A percentile compares a stretch with the other conserved stretches of the same genome.
Evolutionary conservation across 768 basidiomycete genomes (phyloP).

Genomic region (Rhizopogon rudus): DNA sequence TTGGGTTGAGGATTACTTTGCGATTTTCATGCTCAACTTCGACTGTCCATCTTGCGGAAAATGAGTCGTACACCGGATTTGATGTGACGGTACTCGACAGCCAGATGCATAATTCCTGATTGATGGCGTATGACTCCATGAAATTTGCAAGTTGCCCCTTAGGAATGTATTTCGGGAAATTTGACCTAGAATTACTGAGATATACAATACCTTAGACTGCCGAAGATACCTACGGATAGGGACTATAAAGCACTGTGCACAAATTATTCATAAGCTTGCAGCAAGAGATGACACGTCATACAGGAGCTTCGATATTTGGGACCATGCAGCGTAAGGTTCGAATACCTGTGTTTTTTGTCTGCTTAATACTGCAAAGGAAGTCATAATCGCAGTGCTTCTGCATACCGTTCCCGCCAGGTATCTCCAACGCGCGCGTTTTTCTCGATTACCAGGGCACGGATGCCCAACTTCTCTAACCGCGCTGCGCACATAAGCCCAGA

Average conservation of each 20-base stretch:
- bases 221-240: conserved; percentile 41
- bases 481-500: conserved; percentile 56
- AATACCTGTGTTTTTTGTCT: background rate
- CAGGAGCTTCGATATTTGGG: conserved; percentile 47
- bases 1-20: background rate
- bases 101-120: conserved; percentile 55
- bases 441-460: conserved; percentile 50
- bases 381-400: conserved; percentile 40
- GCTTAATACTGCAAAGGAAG: conserved; percentile 30
- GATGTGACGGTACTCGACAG: conserved; percentile 33
- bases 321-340: conserved; percentile 30
- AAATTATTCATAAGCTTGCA: background rate
- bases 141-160: conserved; percentile 46
- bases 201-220: conserved; percentile 26
- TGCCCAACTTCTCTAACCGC: conserved; percentile 46
- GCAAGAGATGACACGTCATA: conserved; percentile 13
- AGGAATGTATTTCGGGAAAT: background rate
- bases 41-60: background rate
- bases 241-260: conserved; percentile 37
- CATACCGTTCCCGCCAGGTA: conserved; percentile 48
- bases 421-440: conserved; percentile 41
- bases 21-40: background rate
- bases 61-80: conserved; percentile 11
- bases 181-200: background rate
- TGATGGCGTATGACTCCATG: conserved; percentile 50